Percentiles rank a stretch among this genome's conserved stretches.
Evolutionary conservation across 345 rosid species (phyloP).

Genomic region (Citrus inodora): DNA sequence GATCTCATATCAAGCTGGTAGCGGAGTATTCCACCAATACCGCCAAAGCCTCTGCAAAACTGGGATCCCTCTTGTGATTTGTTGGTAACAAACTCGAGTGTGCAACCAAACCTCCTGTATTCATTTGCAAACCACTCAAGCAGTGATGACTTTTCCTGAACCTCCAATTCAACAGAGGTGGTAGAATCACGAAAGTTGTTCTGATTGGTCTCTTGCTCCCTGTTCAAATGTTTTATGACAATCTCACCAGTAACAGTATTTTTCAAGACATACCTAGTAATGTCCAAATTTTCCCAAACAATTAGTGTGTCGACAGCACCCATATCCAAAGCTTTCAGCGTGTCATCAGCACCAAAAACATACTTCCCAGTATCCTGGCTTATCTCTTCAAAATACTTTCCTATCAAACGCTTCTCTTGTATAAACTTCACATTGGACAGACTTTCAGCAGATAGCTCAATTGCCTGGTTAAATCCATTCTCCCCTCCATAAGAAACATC

Average conservation of each 20-base stretch:
- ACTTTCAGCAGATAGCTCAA: conserved; percentile 84
- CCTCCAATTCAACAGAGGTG: conserved; percentile 45
- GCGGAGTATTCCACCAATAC: conserved; percentile 70
- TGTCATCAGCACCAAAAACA: conserved; percentile 86
- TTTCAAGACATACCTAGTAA: conserved; percentile 60
- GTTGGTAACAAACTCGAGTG: conserved; percentile 66
- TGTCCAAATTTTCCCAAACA: conserved; percentile 91
- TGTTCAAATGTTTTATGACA: conserved; percentile 46
- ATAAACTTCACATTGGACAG: conserved; percentile 88
- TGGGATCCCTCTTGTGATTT: conserved; percentile 74
- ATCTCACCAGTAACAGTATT: conserved; percentile 42
- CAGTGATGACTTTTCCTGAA: conserved; percentile 46
- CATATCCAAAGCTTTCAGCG: conserved; percentile 82
- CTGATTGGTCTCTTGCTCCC: conserved; percentile 56
- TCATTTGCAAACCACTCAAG: conserved; percentile 76
- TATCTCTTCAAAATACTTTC: conserved; percentile 92
- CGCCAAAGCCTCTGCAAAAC: conserved; percentile 74
- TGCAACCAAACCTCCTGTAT: conserved; percentile 59
- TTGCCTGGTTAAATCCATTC: conserved; percentile 89
- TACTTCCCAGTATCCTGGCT: conserved; percentile 93
- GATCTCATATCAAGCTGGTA: conserved; percentile 58
- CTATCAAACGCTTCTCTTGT: conserved; percentile 82
- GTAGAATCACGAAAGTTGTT: conserved; percentile 41
- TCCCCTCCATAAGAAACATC: conserved; percentile 97
- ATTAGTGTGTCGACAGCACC: conserved; percentile 92